Percentiles rank a stretch among this genome's conserved stretches.
phyloP scores from a whole-genome alignment of 1,284 basidiomycete genomes.

The Porodaedalea pini region DNA sequence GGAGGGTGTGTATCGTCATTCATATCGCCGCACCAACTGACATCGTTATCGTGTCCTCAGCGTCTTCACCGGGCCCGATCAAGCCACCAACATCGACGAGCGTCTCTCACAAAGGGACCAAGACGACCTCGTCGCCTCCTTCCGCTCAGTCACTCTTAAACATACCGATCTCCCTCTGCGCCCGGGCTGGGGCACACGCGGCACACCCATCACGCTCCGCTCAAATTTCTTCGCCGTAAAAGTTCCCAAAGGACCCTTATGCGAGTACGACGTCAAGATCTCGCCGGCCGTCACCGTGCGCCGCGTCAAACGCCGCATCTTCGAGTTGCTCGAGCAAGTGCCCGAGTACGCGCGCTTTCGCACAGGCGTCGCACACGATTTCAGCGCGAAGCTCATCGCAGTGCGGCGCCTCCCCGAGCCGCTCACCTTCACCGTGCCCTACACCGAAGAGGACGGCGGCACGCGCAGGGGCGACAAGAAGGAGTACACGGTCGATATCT shows the following conservation, averaged over 20 bases:
- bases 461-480: slow-evolving; percentile 40
- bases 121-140: slow-evolving; percentile 49
- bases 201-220: slow-evolving; percentile 58
- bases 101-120: slow-evolving; percentile 58
- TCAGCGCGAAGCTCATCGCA: slow-evolving; percentile 60
- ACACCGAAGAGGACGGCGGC: slow-evolving; percentile 63
- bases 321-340: slow-evolving; percentile 64
- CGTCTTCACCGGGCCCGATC: slow-evolving; percentile 46
- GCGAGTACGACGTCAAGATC: slow-evolving; percentile 68
- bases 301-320: slow-evolving; percentile 65
- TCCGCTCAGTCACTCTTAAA: slow-evolving; percentile 41
- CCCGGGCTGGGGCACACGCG: slow-evolving; percentile 62
- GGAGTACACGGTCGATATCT: slow-evolving; percentile 61
- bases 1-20: slow-evolving; percentile 44
- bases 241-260: slow-evolving; percentile 56
- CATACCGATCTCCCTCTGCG: slow-evolving; percentile 52
- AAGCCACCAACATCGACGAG: slow-evolving; percentile 50
- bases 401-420: slow-evolving; percentile 54
- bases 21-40: neutral
- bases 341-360: slow-evolving; percentile 48
- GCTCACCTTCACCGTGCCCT: slow-evolving; percentile 51
- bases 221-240: slow-evolving; percentile 73
- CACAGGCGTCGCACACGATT: slow-evolving; percentile 65
- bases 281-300: slow-evolving; percentile 50
- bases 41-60: slow-evolving; percentile 32